Percentiles rank a stretch among this genome's conserved stretches.
Conservation (phyloP, 768 basidiomycete species). For the Tulasnella sp. region DNA sequence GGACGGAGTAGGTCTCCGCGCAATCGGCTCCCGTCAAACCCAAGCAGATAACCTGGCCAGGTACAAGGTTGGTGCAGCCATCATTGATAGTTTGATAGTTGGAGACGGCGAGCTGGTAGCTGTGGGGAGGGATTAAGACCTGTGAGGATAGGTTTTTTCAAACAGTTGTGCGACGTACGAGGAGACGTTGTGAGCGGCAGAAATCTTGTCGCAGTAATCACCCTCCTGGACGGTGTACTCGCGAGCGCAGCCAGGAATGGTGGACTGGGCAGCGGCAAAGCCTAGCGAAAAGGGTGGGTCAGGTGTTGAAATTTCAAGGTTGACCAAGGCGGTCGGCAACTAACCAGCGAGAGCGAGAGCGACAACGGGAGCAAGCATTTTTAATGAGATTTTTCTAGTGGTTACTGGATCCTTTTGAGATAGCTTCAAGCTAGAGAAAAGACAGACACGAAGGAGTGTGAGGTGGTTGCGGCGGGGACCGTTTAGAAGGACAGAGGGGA, state of each 20-base stretch:
- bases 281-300: background rate
- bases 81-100: conserved; percentile 53
- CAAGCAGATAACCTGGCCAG: conserved; percentile 57
- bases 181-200: conserved; percentile 55
- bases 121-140: conserved; percentile 38
- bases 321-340: background rate
- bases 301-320: background rate
- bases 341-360: conserved; percentile 3
- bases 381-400: background rate
- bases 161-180: conserved; percentile 46
- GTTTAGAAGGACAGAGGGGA: background rate
- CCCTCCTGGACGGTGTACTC: conserved; percentile 54
- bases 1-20: conserved; percentile 54
- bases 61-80: conserved; percentile 56
- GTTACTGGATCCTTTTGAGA: background rate
- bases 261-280: background rate
- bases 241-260: conserved; percentile 49
- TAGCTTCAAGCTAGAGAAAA: conserved; percentile 8
- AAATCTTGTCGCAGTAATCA: conserved; percentile 68
- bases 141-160: conserved; percentile 28
- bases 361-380: conserved; percentile 15
- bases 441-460: conserved; percentile 5
- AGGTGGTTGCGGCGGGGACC: background rate
- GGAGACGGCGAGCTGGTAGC: conserved; percentile 68
- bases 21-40: conserved; percentile 62